These are phyloP conservation scores for Populus tomentosa DNA, from an alignment of 441 rosid species.

Conservation along the genomic window DNA sequence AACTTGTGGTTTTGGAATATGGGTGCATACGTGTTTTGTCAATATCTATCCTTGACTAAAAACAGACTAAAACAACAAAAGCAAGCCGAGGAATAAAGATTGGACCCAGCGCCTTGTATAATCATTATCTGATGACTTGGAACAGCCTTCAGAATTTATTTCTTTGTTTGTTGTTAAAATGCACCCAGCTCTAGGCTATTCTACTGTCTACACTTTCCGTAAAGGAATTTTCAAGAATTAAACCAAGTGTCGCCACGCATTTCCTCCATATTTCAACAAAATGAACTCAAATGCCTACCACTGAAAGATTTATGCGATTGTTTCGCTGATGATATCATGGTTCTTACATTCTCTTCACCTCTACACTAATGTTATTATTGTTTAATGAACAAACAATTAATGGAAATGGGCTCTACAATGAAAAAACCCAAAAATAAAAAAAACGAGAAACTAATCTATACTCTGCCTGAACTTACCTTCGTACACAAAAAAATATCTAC, in stretches of 20 bases:
- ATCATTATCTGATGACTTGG: neutral
- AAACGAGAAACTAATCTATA: conserved; percentile 3
- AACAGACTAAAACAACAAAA: no score
- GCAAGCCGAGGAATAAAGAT: no score
- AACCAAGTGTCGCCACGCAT: neutral
- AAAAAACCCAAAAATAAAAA: neutral
- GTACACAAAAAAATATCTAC: conserved; percentile 22
- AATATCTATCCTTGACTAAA: no score
- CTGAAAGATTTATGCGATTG: neutral
- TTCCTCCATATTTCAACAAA: neutral
- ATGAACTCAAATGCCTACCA: neutral
- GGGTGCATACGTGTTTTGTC: neutral
- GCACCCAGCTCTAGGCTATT: neutral
- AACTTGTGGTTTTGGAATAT: neutral
- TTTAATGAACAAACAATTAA: conserved; percentile 32
- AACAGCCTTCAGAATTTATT: neutral
- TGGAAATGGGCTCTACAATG: conserved; percentile 27
- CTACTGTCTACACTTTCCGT: neutral
- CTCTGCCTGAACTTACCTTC: conserved; percentile 11
- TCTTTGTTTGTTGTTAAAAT: neutral
- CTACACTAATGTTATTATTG: conserved; percentile 17
- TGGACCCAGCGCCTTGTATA: no score
- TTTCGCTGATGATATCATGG: conserved; percentile 9
- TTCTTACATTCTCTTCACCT: conserved; percentile 24
- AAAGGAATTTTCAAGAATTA: neutral